Evolutionary conservation across 2,329 filamentous ascomycete genomes (phyloP).

Genomic region (Aspergillus sp.): DNA sequence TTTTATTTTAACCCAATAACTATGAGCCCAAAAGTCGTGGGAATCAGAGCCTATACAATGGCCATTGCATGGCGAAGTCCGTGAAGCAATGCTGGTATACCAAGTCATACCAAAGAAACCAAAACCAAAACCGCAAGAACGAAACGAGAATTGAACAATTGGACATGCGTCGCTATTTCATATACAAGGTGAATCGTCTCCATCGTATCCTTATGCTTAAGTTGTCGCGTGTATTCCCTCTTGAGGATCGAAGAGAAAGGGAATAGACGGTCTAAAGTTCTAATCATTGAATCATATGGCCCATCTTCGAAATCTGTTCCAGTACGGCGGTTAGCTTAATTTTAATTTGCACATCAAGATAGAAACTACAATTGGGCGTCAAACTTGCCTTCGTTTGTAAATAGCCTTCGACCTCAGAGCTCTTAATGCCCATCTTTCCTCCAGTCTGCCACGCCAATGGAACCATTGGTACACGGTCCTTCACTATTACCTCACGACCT

Average conservation of each 20-base stretch:
- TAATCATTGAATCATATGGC: conserved; percentile 62
- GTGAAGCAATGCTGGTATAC: neutral
- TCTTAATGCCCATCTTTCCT: conserved; percentile 74
- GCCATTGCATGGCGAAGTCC: neutral
- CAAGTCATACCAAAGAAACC: conserved; percentile 1
- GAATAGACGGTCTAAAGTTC: conserved; percentile 15
- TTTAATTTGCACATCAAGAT: neutral
- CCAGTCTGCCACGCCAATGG: conserved; percentile 87
- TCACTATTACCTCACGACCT: conserved; percentile 81
- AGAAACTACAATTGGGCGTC: neutral
- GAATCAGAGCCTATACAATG: neutral
- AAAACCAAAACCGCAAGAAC: neutral
- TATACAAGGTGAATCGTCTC: conserved; percentile 5
- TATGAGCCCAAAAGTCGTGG: neutral
- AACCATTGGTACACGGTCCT: conserved; percentile 91
- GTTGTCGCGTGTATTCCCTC: neutral
- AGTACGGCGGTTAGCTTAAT: conserved; percentile 8
- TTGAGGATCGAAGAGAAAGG: neutral
- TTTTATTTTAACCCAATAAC: neutral
- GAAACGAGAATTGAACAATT: neutral
- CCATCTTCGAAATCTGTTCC: conserved; percentile 78
- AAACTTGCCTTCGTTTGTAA: conserved; percentile 81
- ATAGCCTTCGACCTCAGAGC: conserved; percentile 89
- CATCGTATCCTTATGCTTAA: conserved; percentile 2
- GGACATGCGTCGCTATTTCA: neutral